Base-by-base conservation (phyloP, 768 basidiomycete genomes). In the Rhodotorula graminis region DNA sequence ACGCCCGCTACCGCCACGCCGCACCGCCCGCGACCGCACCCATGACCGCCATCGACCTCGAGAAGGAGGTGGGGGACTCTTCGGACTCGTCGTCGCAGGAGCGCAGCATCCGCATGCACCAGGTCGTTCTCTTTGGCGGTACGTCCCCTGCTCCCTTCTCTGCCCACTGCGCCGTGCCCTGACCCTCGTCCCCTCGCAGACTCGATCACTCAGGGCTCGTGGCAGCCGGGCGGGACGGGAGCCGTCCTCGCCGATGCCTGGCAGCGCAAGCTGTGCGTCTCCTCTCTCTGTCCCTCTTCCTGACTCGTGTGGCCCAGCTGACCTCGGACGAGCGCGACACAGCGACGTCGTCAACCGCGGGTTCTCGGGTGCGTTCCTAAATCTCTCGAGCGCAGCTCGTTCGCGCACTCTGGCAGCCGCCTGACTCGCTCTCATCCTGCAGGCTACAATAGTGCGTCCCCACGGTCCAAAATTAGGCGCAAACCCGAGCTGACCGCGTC, bases 261-360 rank as follows among this genome's bases (percentile, higher is more conserved):
- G 31, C 75, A 76, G 64, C n/a, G 75, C 21, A 73, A 76, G 42
- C 60, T 73, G 75, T 76, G 29, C 53, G 69, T 64, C 25, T 21
- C 49, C 33, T 21, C 2, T 1, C 47, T 12, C 14, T 46, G 3
- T 1, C 37, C 4, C 56, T 23, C 31, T 57, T 21, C 40, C 53
- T 5, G 4, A 15, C 61, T 23, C 44, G 46, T 7, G 49, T 5
- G 49, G 49, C 49, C 8, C 3, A 2, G 42, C 47, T 62, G 40
- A 16, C 16, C 31, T 49, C 33, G 19, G 16, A 5, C 7, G 12
- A 3, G 40, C 31, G 44, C 25, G 27, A 4, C 37, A 9, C 62
- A 76, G 76, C 33, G 72, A 76, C 37, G 58, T 76, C 27, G 52
- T 76, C 37, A 76, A 76, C 50, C 72, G 72, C 23, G 76, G 76